Evolutionary conservation across 2,329 filamentous ascomycete genomes (phyloP).

Genomic region (Neopestalotiopsis sp.): DNA sequence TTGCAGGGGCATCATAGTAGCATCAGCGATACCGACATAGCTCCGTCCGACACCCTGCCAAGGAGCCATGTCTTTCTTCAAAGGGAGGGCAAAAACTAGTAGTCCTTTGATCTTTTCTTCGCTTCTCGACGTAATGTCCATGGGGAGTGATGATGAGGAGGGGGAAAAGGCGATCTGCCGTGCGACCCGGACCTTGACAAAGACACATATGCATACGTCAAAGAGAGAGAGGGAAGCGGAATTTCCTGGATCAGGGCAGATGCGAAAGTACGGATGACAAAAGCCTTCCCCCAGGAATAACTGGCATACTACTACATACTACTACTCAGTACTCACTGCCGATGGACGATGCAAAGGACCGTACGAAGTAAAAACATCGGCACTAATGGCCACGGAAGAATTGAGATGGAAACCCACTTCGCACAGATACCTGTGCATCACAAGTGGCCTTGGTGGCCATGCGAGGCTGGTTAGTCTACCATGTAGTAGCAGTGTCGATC

Average conservation of each 20-base stretch:
- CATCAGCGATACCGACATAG: slow-evolving; percentile 12
- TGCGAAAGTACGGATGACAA: background rate
- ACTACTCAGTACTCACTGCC: background rate
- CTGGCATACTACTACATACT: background rate
- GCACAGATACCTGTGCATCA: background rate
- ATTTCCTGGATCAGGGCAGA: background rate
- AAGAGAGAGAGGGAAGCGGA: background rate
- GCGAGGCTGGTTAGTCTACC: background rate
- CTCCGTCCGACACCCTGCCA: slow-evolving; percentile 4
- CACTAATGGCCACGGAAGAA: background rate
- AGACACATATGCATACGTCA: background rate
- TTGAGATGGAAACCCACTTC: background rate
- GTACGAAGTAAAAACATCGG: background rate
- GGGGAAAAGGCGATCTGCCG: background rate
- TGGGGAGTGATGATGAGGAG: background rate
- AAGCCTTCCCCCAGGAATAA: background rate
- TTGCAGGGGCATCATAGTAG: background rate
- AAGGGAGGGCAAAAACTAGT: background rate
- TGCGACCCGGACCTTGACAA: background rate
- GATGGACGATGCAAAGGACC: background rate
- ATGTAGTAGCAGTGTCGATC: background rate
- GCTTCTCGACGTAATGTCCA: background rate
- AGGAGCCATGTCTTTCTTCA: background rate
- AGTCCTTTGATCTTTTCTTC: background rate
- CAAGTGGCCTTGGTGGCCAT: background rate